These are phyloP conservation scores for Trifolium dubium DNA, from an alignment of 306 rosid species.

Conservation along the genomic window DNA sequence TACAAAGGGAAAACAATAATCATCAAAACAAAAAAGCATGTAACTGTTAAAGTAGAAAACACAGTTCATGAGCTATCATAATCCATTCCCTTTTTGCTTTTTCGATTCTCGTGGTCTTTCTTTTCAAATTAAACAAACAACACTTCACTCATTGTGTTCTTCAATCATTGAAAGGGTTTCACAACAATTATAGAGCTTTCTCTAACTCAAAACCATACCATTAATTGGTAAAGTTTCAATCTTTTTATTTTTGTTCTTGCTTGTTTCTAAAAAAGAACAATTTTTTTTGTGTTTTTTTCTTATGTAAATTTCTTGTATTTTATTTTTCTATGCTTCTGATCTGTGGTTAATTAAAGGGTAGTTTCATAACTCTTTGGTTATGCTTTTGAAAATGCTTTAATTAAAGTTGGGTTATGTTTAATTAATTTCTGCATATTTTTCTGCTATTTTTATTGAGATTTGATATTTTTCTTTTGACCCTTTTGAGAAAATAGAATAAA, in stretches of 20 bases:
- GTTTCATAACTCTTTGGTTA: slow-evolving; percentile 7
- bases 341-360: slow-evolving; percentile 38
- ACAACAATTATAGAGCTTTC: too few species aligned
- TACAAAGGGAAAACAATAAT: slow-evolving; percentile 8
- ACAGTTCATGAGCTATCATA: slow-evolving; percentile 51
- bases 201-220: too few species aligned
- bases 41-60: slow-evolving; percentile 52
- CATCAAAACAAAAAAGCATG: slow-evolving; percentile 54
- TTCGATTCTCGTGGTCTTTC: slow-evolving; percentile 49
- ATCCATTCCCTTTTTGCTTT: slow-evolving; percentile 40
- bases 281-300: slow-evolving; percentile 13
- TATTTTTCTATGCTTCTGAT: slow-evolving; percentile 40
- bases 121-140: slow-evolving; percentile 37
- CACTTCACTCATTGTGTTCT: slow-evolving; percentile 45
- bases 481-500: slow-evolving; percentile 31
- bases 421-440: slow-evolving; percentile 3
- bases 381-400: slow-evolving; percentile 43
- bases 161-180: slow-evolving; percentile 50
- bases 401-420: slow-evolving; percentile 1
- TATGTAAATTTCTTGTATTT: background rate
- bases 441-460: slow-evolving; percentile 38
- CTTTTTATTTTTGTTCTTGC: slow-evolving; percentile 20
- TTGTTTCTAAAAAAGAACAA: slow-evolving; percentile 21
- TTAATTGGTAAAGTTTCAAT: slow-evolving; percentile 49
- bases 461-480: slow-evolving; percentile 13